Percentiles rank a stretch among this genome's conserved stretches.
phyloP scores from a whole-genome alignment of 495 filamentous ascomycete genomes.

The Penicillium ochrochloron region DNA sequence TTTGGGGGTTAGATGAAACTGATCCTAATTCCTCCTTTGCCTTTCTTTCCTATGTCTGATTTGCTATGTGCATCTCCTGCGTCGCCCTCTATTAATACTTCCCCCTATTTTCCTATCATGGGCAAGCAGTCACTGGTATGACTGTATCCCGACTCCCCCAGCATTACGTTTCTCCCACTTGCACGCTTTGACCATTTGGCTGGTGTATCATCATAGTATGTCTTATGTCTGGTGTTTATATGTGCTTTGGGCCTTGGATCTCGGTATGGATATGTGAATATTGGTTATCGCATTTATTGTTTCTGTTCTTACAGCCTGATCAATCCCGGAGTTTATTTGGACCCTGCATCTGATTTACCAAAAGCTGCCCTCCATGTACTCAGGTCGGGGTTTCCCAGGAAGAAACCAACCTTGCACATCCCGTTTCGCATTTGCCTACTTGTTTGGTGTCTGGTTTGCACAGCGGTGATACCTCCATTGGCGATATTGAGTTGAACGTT shows the following conservation, averaged over 20 bases:
- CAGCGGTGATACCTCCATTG: slow-evolving; percentile 26
- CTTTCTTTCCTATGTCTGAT: slow-evolving; percentile 2
- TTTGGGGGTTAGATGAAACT: neutral
- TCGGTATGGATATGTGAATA: neutral
- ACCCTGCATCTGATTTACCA: neutral
- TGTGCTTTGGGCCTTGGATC: neutral
- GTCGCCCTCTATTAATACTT: slow-evolving; percentile 10
- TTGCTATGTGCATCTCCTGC: slow-evolving; percentile 18
- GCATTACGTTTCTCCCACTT: neutral
- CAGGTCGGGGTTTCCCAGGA: neutral
- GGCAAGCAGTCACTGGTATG: slow-evolving; percentile 31
- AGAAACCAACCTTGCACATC: neutral
- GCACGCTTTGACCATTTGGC: neutral
- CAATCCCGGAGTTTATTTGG: neutral
- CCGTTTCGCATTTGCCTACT: neutral
- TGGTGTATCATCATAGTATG: neutral
- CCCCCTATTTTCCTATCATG: slow-evolving; percentile 2
- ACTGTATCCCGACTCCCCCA: neutral
- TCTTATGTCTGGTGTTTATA: neutral
- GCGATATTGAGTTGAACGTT: slow-evolving; percentile 17
- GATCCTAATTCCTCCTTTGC: slow-evolving; percentile 7
- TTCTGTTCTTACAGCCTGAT: neutral
- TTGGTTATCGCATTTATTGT: neutral
- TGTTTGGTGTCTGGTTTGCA: slow-evolving; percentile 14
- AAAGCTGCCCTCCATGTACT: neutral